phyloP scores from a whole-genome alignment of 192 early-diverging fungal species.

The Mortierella alpina region DNA sequence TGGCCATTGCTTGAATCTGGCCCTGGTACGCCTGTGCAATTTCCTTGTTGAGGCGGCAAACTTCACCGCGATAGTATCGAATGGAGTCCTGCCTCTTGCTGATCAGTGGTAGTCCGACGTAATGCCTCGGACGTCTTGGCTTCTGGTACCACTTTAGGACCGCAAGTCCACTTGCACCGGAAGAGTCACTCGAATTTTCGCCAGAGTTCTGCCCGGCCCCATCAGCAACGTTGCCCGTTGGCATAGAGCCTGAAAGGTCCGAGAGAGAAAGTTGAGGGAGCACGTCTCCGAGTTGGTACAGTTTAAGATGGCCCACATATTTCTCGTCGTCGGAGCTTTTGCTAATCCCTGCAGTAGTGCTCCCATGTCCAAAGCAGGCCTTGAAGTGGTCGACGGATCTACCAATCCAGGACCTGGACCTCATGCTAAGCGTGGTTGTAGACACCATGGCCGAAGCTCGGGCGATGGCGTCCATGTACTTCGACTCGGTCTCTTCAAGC shows the following conservation, averaged over 20 bases:
- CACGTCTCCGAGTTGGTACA: conserved; percentile 21
- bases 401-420: conserved; percentile 20
- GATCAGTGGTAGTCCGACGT: conserved; percentile 13
- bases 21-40: conserved; percentile 16
- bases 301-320: conserved; percentile 24
- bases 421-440: conserved; percentile 7
- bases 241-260: conserved; percentile 7
- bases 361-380: conserved; percentile 2
- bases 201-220: neutral
- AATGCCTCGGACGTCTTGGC: conserved; percentile 18
- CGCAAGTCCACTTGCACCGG: neutral
- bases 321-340: conserved; percentile 3
- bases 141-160: conserved; percentile 30
- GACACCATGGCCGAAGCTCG: conserved; percentile 21
- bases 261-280: conserved; percentile 10
- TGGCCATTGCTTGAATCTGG: conserved; percentile 5
- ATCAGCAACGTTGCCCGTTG: neutral
- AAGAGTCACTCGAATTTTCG: neutral
- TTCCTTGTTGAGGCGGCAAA: conserved; percentile 29
- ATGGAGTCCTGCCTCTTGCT: conserved; percentile 32
- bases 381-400: conserved; percentile 6
- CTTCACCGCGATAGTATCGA: conserved; percentile 27
- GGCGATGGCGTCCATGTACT: conserved; percentile 26
- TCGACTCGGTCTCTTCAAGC: conserved; percentile 18
- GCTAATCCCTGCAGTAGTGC: neutral